phyloP scores from a whole-genome alignment of 768 basidiomycete genomes.

The Tulasnella sp. region DNA sequence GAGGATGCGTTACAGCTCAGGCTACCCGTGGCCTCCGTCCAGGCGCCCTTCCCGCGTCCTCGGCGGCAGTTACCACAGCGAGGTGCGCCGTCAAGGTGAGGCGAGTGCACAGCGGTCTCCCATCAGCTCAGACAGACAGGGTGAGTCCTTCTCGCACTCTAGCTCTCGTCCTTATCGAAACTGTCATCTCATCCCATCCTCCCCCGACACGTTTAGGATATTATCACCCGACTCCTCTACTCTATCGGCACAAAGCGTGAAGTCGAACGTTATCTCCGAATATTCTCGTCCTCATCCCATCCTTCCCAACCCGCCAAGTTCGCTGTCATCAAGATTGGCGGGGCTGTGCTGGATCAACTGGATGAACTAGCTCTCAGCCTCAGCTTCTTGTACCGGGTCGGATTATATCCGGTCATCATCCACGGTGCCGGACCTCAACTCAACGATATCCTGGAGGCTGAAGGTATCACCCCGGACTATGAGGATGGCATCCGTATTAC shows the following conservation, averaged over 20 bases:
- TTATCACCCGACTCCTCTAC: constrained; percentile 91
- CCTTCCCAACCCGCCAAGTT: constrained; percentile 87
- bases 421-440: constrained; percentile 95
- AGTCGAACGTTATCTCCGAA: constrained; percentile 95
- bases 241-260: constrained; percentile 95
- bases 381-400: constrained; percentile 93
- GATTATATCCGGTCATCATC: constrained; percentile 93
- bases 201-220: constrained; percentile 67
- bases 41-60: not conserved
- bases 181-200: too few species aligned
- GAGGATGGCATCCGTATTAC: constrained; percentile 97
- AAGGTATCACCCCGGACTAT: constrained; percentile 92
- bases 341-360: constrained; percentile 83
- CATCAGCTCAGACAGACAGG: constrained; percentile 5
- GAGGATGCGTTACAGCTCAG: too few species aligned
- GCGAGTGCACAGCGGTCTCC: not conserved
- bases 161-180: too few species aligned
- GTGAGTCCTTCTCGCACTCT: not conserved
- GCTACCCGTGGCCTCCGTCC: too few species aligned
- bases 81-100: not conserved
- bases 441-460: constrained; percentile 85
- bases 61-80: not conserved
- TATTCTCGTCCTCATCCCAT: constrained; percentile 90
- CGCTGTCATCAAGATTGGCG: constrained; percentile 96
- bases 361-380: constrained; percentile 91